These are phyloP conservation scores for Strobilomyces dryophilus DNA, from an alignment of 768 basidiomycete genomes.

Conservation along the genomic window DNA sequence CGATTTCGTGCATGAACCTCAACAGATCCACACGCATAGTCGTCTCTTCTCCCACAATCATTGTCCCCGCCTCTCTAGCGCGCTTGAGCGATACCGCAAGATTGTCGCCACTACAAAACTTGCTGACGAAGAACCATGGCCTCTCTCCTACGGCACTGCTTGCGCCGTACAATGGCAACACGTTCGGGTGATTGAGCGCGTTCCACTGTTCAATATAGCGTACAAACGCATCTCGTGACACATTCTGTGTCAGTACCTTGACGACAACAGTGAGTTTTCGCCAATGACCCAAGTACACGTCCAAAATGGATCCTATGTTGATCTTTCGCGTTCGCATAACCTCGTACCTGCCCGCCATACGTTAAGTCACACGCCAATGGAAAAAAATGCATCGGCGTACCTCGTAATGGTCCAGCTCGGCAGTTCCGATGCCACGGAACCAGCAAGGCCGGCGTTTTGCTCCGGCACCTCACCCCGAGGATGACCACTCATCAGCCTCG, in stretches of 20 bases:
- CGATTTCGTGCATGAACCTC: slow-evolving; percentile 67
- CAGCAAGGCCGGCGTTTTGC: not conserved
- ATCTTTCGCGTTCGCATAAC: slow-evolving; percentile 67
- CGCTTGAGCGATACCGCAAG: slow-evolving; percentile 54
- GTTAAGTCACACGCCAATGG: not conserved
- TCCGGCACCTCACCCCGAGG: not conserved
- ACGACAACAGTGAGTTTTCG: slow-evolving; percentile 60
- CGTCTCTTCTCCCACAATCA: not conserved
- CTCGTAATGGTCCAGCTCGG: slow-evolving; percentile 78
- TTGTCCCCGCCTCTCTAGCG: slow-evolving; percentile 2
- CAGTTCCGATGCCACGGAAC: slow-evolving; percentile 27
- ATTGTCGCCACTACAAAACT: slow-evolving; percentile 64
- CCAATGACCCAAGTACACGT: slow-evolving; percentile 79
- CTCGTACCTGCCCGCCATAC: slow-evolving; percentile 50
- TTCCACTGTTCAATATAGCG: slow-evolving; percentile 74
- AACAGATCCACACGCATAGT: slow-evolving; percentile 37
- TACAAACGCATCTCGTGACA: slow-evolving; percentile 61
- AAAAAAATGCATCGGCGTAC: slow-evolving; percentile 26
- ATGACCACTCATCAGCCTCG: slow-evolving; percentile 46
- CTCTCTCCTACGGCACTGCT: slow-evolving; percentile 64
- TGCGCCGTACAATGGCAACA: slow-evolving; percentile 74
- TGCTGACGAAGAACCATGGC: slow-evolving; percentile 79
- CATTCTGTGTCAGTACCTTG: slow-evolving; percentile 64
- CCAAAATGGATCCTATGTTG: slow-evolving; percentile 71
- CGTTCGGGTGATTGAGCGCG: slow-evolving; percentile 59